Percentiles rank a stretch among this genome's conserved stretches.
Conservation (phyloP, 768 basidiomycete species). For the Russula sp. region DNA sequence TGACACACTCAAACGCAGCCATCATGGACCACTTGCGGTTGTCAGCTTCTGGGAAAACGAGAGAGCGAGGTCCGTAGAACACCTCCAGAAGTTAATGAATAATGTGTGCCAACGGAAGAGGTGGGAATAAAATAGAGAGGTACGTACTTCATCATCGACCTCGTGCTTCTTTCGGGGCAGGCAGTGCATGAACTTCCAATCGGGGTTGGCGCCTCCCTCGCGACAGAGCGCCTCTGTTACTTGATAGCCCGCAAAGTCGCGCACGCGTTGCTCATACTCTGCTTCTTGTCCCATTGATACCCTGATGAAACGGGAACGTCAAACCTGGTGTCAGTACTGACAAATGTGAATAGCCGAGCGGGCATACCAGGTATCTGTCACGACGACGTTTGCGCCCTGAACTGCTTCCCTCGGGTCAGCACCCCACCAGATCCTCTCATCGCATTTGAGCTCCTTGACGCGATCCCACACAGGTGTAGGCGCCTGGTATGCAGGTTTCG, state of each 20-base stretch:
- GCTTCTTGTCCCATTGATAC: slow-evolving; percentile 99
- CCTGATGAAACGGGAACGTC: slow-evolving; percentile 37
- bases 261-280: slow-evolving; percentile 78
- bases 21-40: slow-evolving; percentile 98
- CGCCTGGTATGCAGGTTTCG: slow-evolving; percentile 50
- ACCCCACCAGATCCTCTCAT: slow-evolving; percentile 66
- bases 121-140: neutral
- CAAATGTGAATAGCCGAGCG: neutral
- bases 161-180: slow-evolving; percentile 88
- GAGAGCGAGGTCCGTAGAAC: slow-evolving; percentile 86
- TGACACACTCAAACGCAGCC: slow-evolving; percentile 76
- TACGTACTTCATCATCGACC: slow-evolving; percentile 83
- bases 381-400: slow-evolving; percentile 82
- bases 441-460: slow-evolving; percentile 67
- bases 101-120: neutral
- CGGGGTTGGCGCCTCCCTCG: slow-evolving; percentile 70
- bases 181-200: slow-evolving; percentile 97
- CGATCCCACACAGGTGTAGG: slow-evolving; percentile 73
- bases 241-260: slow-evolving; percentile 89
- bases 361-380: slow-evolving; percentile 91
- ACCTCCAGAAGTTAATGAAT: slow-evolving; percentile 41
- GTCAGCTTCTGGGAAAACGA: slow-evolving; percentile 91
- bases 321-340: neutral
- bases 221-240: slow-evolving; percentile 83
- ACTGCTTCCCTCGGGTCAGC: slow-evolving; percentile 82